Percentiles rank a stretch among this genome's conserved stretches.
These are phyloP conservation scores for Talaromyces piceae DNA, from an alignment of 2,329 filamentous ascomycete species.

Conservation along the genomic window DNA sequence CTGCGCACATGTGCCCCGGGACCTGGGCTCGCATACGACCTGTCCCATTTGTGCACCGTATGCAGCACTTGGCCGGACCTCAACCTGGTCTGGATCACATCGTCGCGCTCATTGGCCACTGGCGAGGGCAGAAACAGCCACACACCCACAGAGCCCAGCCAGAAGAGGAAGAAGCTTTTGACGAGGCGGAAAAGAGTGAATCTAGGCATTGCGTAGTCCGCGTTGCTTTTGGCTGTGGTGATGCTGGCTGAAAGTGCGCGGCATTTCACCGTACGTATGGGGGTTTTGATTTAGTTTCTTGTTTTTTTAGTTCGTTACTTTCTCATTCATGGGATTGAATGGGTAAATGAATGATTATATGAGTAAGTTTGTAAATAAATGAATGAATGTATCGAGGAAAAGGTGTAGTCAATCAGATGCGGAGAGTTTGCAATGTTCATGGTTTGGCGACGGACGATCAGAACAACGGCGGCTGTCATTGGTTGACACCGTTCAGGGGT, in stretches of 20 bases:
- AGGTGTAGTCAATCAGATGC: no score
- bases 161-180: slow-evolving; percentile 6
- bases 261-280: not conserved
- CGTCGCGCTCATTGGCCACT: not conserved
- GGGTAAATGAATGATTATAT: no score
- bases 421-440: no score
- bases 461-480: not conserved
- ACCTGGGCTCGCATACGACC: not conserved
- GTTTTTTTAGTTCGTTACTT: not conserved
- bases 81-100: not conserved
- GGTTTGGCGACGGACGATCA: no score
- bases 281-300: not conserved
- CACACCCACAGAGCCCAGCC: slow-evolving; percentile 4
- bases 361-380: no score
- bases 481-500: not conserved
- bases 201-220: slow-evolving; percentile 6
- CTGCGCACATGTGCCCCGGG: not conserved
- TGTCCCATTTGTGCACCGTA: slow-evolving; percentile 3
- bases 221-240: not conserved
- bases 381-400: no score
- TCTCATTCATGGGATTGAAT: no score
- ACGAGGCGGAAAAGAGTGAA: slow-evolving; percentile 4
- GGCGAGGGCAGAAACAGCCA: slow-evolving; percentile 9
- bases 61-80: not conserved
- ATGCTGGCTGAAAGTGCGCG: not conserved